phyloP scores from a whole-genome alignment of 192 early-diverging fungal genomes.

The Oehlia diaphana region DNA sequence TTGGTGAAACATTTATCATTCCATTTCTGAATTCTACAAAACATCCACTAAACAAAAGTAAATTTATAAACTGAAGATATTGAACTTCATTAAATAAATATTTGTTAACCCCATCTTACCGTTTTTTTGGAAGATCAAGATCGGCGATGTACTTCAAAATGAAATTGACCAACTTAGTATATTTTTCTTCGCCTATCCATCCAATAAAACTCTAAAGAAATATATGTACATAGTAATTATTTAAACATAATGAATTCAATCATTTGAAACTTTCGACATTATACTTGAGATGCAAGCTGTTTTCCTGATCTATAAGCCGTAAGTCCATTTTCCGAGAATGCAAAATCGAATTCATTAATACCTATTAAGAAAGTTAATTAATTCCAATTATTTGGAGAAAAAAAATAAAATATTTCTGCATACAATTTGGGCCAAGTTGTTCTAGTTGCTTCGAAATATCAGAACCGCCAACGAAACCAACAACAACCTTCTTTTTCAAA shows the following conservation, averaged over 20 bases:
- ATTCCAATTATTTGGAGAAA: neutral
- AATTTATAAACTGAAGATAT: neutral
- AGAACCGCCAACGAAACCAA: slow-evolving; percentile 97
- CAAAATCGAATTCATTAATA: slow-evolving; percentile 87
- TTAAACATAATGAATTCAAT: neutral
- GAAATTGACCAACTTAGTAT: slow-evolving; percentile 91
- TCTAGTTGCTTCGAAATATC: slow-evolving; percentile 94
- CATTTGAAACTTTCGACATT: slow-evolving; percentile 20
- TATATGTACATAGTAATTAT: neutral
- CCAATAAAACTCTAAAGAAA: slow-evolving; percentile 80
- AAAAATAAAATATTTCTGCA: neutral
- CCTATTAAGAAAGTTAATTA: slow-evolving; percentile 41
- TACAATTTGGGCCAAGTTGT: slow-evolving; percentile 87
- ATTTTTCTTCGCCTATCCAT: slow-evolving; percentile 90
- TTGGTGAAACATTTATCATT: slow-evolving; percentile 98
- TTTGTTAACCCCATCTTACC: slow-evolving; percentile 47
- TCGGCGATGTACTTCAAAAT: slow-evolving; percentile 93
- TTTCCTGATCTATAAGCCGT: slow-evolving; percentile 84
- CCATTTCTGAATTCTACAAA: slow-evolving; percentile 99
- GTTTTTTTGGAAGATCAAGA: slow-evolving; percentile 90
- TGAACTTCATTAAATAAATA: neutral
- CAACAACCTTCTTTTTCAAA: slow-evolving; percentile 85
- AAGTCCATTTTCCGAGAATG: slow-evolving; percentile 97
- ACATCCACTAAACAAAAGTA: slow-evolving; percentile 66
- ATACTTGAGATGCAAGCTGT: slow-evolving; percentile 67